Conservation (phyloP, 805 yeast species). For the Jamesozyma jinghongensis region DNA sequence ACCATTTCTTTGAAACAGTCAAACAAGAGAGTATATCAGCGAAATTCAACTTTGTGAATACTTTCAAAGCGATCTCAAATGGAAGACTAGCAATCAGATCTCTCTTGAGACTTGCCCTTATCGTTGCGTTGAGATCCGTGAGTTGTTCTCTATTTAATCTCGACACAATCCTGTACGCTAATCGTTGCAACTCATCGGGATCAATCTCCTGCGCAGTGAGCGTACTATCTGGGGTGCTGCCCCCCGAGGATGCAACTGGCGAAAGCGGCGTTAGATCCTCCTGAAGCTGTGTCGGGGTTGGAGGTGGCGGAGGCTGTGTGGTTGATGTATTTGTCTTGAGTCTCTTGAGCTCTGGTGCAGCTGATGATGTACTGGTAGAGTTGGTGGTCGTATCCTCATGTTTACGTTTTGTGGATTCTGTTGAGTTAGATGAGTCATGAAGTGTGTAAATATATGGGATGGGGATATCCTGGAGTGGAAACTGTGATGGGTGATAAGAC, state of each 20-base stretch:
- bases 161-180: constrained; percentile 23
- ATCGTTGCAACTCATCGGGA: constrained; percentile 11
- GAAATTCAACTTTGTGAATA: constrained; percentile 57
- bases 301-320: not conserved
- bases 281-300: not conserved
- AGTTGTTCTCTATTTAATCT: constrained; percentile 21
- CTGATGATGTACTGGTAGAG: not conserved
- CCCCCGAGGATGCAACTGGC: constrained; percentile 29
- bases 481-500: constrained; percentile 9
- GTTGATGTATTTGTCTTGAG: too few relatives aligned
- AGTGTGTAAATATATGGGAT: constrained; percentile 14
- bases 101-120: constrained; percentile 43
- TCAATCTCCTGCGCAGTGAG: not conserved
- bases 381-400: too few relatives aligned
- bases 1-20: constrained; percentile 65
- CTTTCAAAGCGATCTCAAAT: constrained; percentile 56
- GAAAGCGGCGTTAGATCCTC: constrained; percentile 27
- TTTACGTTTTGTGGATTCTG: too few relatives aligned
- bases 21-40: constrained; percentile 51
- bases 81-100: constrained; percentile 71
- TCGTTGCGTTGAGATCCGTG: constrained; percentile 24
- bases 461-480: constrained; percentile 22
- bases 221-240: constrained; percentile 9
- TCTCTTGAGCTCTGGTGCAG: too few relatives aligned
- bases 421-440: too few relatives aligned